Base-by-base conservation (phyloP, 2,329 filamentous ascomycete species). In the Fusarium nygamai region DNA sequence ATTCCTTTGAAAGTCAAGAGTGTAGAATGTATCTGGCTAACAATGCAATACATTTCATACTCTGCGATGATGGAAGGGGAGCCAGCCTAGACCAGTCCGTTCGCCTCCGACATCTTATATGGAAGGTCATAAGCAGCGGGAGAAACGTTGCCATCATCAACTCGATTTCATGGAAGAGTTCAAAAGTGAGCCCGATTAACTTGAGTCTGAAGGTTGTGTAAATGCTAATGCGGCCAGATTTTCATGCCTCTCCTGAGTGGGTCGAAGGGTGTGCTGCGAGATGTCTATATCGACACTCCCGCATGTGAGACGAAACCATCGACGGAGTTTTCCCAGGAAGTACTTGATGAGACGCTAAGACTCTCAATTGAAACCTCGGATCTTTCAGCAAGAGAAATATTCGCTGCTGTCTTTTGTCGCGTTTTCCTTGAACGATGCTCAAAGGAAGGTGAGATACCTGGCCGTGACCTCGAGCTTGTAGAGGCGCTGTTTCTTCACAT, bases 281-380 rank as follows among this genome's bases (percentile, higher is more conserved):
- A 33, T 50, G 10, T 50, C 6, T 8, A 9, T 33, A n/a, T 50
- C 8, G 47, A 33, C 16, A 3, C 22, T 50, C 29, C 22, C 29
- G 16, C 16, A 19, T 19, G 7, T 33, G 22, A 50, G 22, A 50
- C 47, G 29, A n/a, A 33, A 19, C 29, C 5, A 13, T 50, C 5
- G 29, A 2, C 16, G 1, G 22, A n/a, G 7, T 17, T 13, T 10
- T 33, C 29, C 1, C 16, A 33, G 8, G 5, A 4, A 33, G 11
- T 50, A 33, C 29, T 33, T 33, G 47, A 50, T 24, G 22, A 19
- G 22, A 2, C 20, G 14, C 5, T n/a, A 2, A 6, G 22, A 50
- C 7, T 9, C 20, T 33, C 29, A 13, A n/a, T 2, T 10, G 16
- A n/a, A 13, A 19, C 1, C 0, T n/a, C 8, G 16, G 8, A 10